Evolutionary conservation across 2,329 filamentous ascomycete genomes (phyloP).

Genomic region (Emericellopsis cladophorae): DNA sequence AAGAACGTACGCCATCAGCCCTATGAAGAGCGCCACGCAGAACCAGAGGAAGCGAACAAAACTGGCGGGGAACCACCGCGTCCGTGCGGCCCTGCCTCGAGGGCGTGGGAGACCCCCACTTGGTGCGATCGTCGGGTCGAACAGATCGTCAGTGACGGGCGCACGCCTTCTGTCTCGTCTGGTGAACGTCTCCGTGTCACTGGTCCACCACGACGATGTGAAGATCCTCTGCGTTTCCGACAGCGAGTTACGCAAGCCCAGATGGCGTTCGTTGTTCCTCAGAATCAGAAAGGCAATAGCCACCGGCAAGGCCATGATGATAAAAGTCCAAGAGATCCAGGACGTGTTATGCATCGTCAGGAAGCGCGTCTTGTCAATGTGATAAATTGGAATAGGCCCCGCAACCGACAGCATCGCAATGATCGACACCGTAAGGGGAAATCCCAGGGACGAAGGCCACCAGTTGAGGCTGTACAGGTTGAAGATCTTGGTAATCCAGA

Average conservation of each 20-base stretch:
- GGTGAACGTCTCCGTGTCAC: conserved; percentile 31
- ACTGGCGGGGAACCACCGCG: conserved; percentile 49
- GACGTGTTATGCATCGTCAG: conserved; percentile 50
- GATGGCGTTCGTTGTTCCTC: conserved; percentile 49
- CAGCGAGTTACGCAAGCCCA: conserved; percentile 45
- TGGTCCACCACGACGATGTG: conserved; percentile 51
- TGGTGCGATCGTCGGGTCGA: conserved; percentile 15
- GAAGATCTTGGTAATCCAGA: conserved; percentile 62
- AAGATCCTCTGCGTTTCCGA: conserved; percentile 58
- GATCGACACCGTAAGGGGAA: conserved; percentile 48
- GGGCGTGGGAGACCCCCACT: conserved; percentile 3
- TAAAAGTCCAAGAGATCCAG: conserved; percentile 59
- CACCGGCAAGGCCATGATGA: conserved; percentile 59
- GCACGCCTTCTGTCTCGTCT: conserved; percentile 21
- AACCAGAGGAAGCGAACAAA: conserved; percentile 62
- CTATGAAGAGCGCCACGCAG: conserved; percentile 48
- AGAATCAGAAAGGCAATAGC: conserved; percentile 52
- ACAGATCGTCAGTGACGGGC: conserved; percentile 19
- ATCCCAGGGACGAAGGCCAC: conserved; percentile 54
- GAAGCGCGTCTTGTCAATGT: conserved; percentile 36
- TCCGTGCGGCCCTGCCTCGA: conserved; percentile 12
- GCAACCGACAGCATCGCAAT: conserved; percentile 49
- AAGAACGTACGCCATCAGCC: conserved; percentile 52
- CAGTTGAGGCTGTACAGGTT: conserved; percentile 61
- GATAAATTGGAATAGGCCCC: conserved; percentile 47